phyloP scores from a whole-genome alignment of 2,329 filamentous ascomycete species.

The Hymenoscyphus infarciens region DNA sequence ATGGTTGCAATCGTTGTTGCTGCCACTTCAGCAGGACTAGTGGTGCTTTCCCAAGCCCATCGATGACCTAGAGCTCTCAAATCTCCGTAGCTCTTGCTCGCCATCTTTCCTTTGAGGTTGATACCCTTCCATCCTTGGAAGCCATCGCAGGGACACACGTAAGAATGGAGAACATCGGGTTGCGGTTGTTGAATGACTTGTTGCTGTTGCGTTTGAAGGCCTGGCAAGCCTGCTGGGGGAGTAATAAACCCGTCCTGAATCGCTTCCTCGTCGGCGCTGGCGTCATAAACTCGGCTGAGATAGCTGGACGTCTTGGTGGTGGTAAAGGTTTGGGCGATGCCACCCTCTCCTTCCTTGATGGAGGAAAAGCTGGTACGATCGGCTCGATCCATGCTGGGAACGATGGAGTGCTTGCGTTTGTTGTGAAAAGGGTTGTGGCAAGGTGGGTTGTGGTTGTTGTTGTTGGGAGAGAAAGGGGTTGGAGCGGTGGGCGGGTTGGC shows the following conservation, averaged over 20 bases:
- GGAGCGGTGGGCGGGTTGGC: background rate
- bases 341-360: constrained; percentile 31
- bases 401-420: constrained; percentile 7
- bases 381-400: constrained; percentile 25
- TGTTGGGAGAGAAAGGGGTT: constrained; percentile 1
- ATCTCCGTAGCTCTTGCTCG: constrained; percentile 60
- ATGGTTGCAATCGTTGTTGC: background rate
- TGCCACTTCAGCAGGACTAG: background rate
- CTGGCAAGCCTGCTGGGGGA: constrained; percentile 14
- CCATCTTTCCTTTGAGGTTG: constrained; percentile 50
- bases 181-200: constrained; percentile 34
- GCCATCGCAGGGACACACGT: constrained; percentile 53
- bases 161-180: constrained; percentile 53
- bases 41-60: constrained; percentile 44
- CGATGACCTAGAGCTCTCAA: constrained; percentile 53
- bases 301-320: constrained; percentile 62
- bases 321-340: constrained; percentile 60
- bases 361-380: constrained; percentile 34
- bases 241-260: constrained; percentile 42
- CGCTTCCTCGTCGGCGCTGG: constrained; percentile 46
- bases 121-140: constrained; percentile 63
- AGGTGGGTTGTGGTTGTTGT: too few relatives aligned
- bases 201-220: constrained; percentile 33
- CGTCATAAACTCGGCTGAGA: constrained; percentile 21
- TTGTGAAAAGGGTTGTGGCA: constrained; percentile 6